Evolutionary conservation across 768 basidiomycete species (phyloP).

Genomic region (Amanita rimosa): DNA sequence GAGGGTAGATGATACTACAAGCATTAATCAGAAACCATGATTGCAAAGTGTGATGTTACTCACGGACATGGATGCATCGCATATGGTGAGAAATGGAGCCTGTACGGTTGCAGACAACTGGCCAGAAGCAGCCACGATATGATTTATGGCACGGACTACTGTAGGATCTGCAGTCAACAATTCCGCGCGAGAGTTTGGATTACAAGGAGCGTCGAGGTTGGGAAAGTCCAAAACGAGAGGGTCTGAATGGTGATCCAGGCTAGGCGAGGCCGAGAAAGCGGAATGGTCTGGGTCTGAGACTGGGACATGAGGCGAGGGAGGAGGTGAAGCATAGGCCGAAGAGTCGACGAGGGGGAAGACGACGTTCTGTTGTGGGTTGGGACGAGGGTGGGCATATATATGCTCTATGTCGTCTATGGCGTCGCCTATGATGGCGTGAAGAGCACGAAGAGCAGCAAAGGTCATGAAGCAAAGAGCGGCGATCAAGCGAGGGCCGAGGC

Average conservation of each 20-base stretch:
- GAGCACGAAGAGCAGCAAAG: constrained; percentile 49
- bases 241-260: background rate
- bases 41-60: constrained; percentile 14
- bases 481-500: background rate
- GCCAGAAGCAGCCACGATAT: constrained; percentile 58
- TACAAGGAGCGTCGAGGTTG: constrained; percentile 37
- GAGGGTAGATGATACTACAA: constrained; percentile 65
- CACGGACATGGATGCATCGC: constrained; percentile 64
- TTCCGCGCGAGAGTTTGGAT: constrained; percentile 37
- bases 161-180: constrained; percentile 46
- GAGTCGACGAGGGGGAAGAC: constrained; percentile 1
- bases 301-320: constrained; percentile 16
- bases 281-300: constrained; percentile 3
- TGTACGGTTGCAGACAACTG: constrained; percentile 59
- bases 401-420: constrained; percentile 60
- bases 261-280: background rate
- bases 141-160: constrained; percentile 47
- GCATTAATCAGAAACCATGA: background rate
- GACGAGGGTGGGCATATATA: constrained; percentile 29
- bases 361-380: background rate
- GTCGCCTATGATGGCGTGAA: constrained; percentile 56
- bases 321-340: constrained; percentile 19
- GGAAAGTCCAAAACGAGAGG: constrained; percentile 38
- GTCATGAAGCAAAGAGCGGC: constrained; percentile 28
- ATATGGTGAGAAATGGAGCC: constrained; percentile 57